Base-by-base conservation (phyloP, 2,329 filamentous ascomycete genomes). In the Acrocalymma vagum region DNA sequence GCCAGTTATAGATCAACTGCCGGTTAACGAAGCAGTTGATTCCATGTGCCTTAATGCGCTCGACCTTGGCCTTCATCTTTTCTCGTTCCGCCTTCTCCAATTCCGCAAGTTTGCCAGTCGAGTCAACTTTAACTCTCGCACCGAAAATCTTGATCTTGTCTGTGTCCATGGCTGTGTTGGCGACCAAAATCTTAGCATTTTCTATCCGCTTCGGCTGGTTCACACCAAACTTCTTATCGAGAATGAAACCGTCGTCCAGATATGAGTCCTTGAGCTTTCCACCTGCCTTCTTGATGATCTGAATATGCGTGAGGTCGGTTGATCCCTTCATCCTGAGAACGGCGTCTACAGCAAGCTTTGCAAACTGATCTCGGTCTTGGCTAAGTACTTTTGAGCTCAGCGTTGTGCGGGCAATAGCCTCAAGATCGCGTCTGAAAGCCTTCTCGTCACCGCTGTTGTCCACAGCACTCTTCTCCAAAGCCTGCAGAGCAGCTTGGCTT, bases 21-120 rank as follows among this genome's bases (percentile, higher is more conserved):
- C 94, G 82, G 82, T 99, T 99, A 73, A 99, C 96, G 74, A 99
- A 99, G 80, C 94, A 97, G 82, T 99, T 99, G 77, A 99, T 96
- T 45, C 94, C 94, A 67, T 99, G 94, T 30, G 90, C 83, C 83
- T 97, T 99, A 78, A 99, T 99, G 74, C 90, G 93, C 52, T 99
- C 94, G 29, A 99, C 94, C 82, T 99, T 99, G 55, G 89, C 88
- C 81, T 92, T 95, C 94, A 99, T 99, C 85, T 97, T 97, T 63
- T 99, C 94, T 63, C 90, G 88, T 78, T 97, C 94, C 5, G 94
- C 94, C 81, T 95, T 96, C 74, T 99, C 94, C 38, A 99, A 80
- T 64, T 99, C 94, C n/a, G 94, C 94, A 33, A 99, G 82, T 80
- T 97, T 96, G 70, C 90, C 90, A 3, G 94, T 99, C 21, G 90